A percentile compares a stretch with the other conserved stretches of the same genome.
These are phyloP conservation scores for Cladophialophora carrionii DNA, from an alignment of 2,329 filamentous ascomycete species.

Conservation along the genomic window DNA sequence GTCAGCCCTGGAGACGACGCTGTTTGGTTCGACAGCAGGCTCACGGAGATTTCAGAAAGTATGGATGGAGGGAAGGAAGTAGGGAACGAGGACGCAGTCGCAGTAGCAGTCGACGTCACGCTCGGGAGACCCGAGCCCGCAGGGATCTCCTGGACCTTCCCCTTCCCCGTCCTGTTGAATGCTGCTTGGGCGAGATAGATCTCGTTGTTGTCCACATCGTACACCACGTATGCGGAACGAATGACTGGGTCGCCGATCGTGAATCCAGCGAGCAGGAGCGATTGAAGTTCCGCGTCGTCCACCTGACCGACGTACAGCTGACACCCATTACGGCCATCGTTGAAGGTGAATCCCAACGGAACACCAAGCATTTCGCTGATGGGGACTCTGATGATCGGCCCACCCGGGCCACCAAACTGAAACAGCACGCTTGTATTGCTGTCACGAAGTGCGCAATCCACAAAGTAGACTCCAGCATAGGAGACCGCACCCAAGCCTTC, in stretches of 20 bases:
- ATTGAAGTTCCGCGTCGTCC: slow-evolving; percentile 1
- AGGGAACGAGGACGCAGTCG: neutral
- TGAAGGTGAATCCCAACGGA: slow-evolving; percentile 1
- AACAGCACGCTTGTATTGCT: slow-evolving; percentile 3
- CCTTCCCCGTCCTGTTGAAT: neutral
- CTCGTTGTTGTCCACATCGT: slow-evolving; percentile 71
- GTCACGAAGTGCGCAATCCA: slow-evolving; percentile 7
- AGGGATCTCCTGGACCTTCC: neutral
- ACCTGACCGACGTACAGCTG: neutral
- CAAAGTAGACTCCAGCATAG: slow-evolving; percentile 7
- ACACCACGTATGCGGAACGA: slow-evolving; percentile 73
- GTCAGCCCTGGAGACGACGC: neutral
- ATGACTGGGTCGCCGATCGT: slow-evolving; percentile 77
- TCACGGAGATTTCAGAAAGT: neutral
- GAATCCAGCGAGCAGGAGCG: slow-evolving; percentile 34
- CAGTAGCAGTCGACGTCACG: slow-evolving; percentile 4
- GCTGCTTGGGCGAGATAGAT: slow-evolving; percentile 66
- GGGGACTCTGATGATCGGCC: neutral
- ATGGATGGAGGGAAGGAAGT: slow-evolving; percentile 1
- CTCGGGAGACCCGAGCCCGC: neutral
- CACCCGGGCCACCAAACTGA: neutral
- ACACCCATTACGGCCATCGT: neutral
- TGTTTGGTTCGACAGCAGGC: neutral
- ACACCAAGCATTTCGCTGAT: slow-evolving; percentile 1
- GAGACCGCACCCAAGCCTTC: slow-evolving; percentile 3